These are phyloP conservation scores for Auriculariales sp. DNA, from an alignment of 768 basidiomycete genomes.

Conservation along the genomic window DNA sequence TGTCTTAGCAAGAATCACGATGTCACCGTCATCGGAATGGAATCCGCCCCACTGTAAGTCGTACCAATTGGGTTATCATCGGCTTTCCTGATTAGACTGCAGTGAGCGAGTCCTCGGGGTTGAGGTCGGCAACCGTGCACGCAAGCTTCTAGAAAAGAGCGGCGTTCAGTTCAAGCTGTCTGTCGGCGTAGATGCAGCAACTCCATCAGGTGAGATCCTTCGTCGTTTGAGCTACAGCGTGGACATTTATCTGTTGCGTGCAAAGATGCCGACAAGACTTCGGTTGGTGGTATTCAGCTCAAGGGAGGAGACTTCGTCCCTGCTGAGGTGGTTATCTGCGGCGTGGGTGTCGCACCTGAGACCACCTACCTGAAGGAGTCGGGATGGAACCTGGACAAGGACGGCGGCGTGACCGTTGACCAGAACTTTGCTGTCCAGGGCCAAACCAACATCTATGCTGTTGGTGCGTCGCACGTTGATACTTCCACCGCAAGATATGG, in stretches of 20 bases:
- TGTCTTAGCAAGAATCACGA: constrained; percentile 59
- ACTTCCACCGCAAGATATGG: neutral
- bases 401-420: constrained; percentile 67
- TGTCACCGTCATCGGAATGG: constrained; percentile 75
- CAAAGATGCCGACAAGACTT: no score
- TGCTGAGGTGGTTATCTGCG: constrained; percentile 73
- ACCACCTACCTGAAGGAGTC: constrained; percentile 67
- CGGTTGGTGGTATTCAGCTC: constrained; percentile 53
- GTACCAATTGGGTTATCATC: neutral
- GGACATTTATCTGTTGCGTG: no score
- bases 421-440: constrained; percentile 49
- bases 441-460: constrained; percentile 44
- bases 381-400: constrained; percentile 45
- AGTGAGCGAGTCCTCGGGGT: constrained; percentile 59
- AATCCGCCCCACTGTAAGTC: constrained; percentile 48
- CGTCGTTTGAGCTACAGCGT: neutral
- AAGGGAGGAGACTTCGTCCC: constrained; percentile 44
- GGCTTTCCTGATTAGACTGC: neutral
- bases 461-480: constrained; percentile 28
- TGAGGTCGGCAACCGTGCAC: constrained; percentile 41
- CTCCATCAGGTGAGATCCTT: constrained; percentile 47
- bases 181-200: neutral
- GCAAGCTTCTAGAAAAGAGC: neutral
- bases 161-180: neutral
- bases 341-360: constrained; percentile 73